These are phyloP conservation scores for Iodosphaeria phyllophila DNA, from an alignment of 2,329 filamentous ascomycete genomes.

Conservation along the genomic window DNA sequence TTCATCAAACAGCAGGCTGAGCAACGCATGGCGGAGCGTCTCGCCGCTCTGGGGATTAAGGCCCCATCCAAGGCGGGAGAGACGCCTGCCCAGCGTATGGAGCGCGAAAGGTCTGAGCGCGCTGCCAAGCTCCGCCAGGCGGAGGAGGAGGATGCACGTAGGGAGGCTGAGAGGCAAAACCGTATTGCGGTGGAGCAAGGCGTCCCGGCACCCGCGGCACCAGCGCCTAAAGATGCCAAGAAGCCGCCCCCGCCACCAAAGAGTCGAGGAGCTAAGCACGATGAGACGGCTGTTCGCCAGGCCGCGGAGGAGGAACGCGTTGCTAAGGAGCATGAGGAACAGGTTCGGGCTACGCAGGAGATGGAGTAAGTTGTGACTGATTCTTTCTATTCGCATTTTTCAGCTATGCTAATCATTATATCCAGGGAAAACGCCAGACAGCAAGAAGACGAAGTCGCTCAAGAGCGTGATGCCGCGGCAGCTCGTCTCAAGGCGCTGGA, in stretches of 20 bases:
- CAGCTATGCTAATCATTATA: slow-evolving; percentile 6
- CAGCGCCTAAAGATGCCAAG: slow-evolving; percentile 31
- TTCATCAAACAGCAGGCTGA: slow-evolving; percentile 97
- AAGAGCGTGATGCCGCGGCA: slow-evolving; percentile 63
- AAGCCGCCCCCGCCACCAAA: slow-evolving; percentile 64
- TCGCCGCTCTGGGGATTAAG: slow-evolving; percentile 85
- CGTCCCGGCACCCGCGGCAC: slow-evolving; percentile 30
- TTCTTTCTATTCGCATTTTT: background rate
- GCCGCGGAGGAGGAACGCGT: slow-evolving; percentile 45
- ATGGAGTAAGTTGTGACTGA: slow-evolving; percentile 54
- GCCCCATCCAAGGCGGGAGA: slow-evolving; percentile 64
- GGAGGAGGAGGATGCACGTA: slow-evolving; percentile 80
- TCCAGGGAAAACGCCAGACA: slow-evolving; percentile 51
- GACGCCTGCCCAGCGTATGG: slow-evolving; percentile 63
- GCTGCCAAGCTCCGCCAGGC: slow-evolving; percentile 77
- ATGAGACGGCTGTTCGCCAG: slow-evolving; percentile 21
- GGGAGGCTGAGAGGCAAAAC: slow-evolving; percentile 73
- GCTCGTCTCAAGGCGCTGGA: slow-evolving; percentile 77
- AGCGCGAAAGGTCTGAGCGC: slow-evolving; percentile 73
- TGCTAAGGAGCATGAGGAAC: slow-evolving; percentile 54
- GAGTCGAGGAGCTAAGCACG: slow-evolving; percentile 47
- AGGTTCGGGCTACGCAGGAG: slow-evolving; percentile 52
- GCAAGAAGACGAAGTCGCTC: slow-evolving; percentile 65
- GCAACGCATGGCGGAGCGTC: slow-evolving; percentile 86
- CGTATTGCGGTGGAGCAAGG: slow-evolving; percentile 64